Base-by-base conservation (phyloP, 1,284 basidiomycete genomes). In the Trichosporon inkin region DNA sequence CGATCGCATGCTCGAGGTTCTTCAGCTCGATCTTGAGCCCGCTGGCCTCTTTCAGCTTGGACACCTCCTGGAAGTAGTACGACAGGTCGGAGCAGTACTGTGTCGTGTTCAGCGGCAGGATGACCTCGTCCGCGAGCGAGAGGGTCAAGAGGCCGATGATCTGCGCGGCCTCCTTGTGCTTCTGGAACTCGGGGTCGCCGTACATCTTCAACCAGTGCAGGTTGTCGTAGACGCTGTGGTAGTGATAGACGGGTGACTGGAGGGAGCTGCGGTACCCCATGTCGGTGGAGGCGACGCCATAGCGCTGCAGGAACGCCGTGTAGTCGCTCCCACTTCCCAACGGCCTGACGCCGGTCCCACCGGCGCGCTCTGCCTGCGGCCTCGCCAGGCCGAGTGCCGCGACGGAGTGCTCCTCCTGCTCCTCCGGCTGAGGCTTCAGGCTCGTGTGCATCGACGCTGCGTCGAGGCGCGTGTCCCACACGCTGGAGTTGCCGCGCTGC, bases 171-270 rank as follows among this genome's bases (percentile, higher is more conserved):
- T 86, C 86, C 55, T 84, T 81, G 77, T 91, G 88, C 56, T 85
- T 83, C 67, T 84, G 76, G 80, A 90, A 92, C 5, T 84, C 85
- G 16, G 87, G 86, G 74, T 93, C 90, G 36, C 83, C 88, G 69
- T 85, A 92, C 67, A 72, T 70, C 17, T 68, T 62, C 75, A 89
- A 86, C 86, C 87, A 93, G 55, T 80, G 78, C 68, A 86, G 83
- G 28, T 83, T 84, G 74, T 93, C 91, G 73, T 88, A 93, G 63
- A 90, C 84, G 52, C 74, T 77, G 71, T 81, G 80, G 69, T 89
- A 90, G 71, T 90, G 89, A 70, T 90, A 90, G 6, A 84, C 82
- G 6, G 90, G 82, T 70, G 89, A 88, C 13, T 71, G 71, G 4
- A 68, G 67, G 0, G 72, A 71, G 14, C 66, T 65, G 73, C 63